phyloP scores from a whole-genome alignment of 768 basidiomycete genomes.

The Antrodiella citrinella region DNA sequence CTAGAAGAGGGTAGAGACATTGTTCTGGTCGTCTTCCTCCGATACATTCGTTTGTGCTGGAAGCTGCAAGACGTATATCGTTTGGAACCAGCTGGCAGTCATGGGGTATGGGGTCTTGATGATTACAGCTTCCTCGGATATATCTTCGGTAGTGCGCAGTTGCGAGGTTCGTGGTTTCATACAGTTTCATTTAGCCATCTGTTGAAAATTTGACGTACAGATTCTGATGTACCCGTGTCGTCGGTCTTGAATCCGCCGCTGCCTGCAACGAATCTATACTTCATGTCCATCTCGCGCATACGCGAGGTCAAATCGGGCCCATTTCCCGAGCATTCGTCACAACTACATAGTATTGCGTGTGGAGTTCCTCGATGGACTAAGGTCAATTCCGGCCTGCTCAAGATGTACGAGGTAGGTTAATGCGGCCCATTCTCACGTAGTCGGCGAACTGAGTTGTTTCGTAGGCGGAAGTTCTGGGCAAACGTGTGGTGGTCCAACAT shows the following conservation, averaged over 20 bases:
- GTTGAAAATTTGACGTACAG: slow-evolving; percentile 26
- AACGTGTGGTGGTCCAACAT: slow-evolving; percentile 96
- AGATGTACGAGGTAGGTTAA: slow-evolving; percentile 82
- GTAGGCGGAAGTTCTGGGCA: slow-evolving; percentile 85
- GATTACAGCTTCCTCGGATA: slow-evolving; percentile 88
- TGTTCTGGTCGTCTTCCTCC: slow-evolving; percentile 56
- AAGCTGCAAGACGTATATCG: slow-evolving; percentile 81
- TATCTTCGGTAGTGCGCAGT: slow-evolving; percentile 84
- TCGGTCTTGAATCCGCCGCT: slow-evolving; percentile 52
- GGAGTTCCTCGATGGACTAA: slow-evolving; percentile 91
- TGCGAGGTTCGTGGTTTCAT: slow-evolving; percentile 46
- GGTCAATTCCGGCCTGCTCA: slow-evolving; percentile 82
- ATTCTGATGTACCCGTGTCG: slow-evolving; percentile 52
- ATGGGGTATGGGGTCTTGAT: slow-evolving; percentile 97
- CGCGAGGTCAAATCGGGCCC: slow-evolving; percentile 78
- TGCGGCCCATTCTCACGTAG: background rate
- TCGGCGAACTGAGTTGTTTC: background rate
- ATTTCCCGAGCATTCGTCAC: slow-evolving; percentile 88
- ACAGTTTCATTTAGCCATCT: background rate
- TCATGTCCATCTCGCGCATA: slow-evolving; percentile 70
- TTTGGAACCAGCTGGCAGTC: slow-evolving; percentile 93
- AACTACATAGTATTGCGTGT: slow-evolving; percentile 77
- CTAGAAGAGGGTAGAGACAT: slow-evolving; percentile 54
- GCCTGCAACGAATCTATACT: slow-evolving; percentile 70
- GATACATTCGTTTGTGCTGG: slow-evolving; percentile 81